Evolutionary conservation across 257 asterid genomes (phyloP), one percentile per base, ranked within the genome.

Genomic region (Osmanthus fragrans): DNA sequence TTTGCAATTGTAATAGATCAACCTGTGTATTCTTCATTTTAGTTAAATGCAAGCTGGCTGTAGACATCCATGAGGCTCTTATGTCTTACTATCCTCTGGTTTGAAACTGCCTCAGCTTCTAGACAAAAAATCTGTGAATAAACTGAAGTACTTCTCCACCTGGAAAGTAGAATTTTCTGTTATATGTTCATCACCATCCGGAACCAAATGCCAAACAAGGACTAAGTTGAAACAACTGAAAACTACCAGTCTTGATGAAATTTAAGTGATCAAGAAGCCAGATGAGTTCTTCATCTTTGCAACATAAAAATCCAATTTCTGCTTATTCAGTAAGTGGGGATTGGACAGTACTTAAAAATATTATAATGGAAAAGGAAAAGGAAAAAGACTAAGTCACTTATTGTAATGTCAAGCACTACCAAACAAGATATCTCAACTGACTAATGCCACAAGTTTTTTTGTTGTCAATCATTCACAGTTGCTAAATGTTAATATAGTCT

Each of bases 11-110:
- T 30, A 64, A 51, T 72, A 45, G 51, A 36, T 66, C 54, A 72
- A 88, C 88, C 92, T 86, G 83, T 69, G 64, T 3, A 76, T 82
- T 82, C 88, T 76, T 86, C 92, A 88, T 88, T 77, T 84, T 82
- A 88, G 84, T 86, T 86, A 77, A 71, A 69, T 49, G 82, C 74
- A 72, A 76, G 79, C 77, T 68, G 87, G 73, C 69, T 33, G 75
- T 27, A 75, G 47, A 70, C 75, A 82, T 80, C 87, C 92, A 88
- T 86, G 80, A 80, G 77, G 76, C 78, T 84, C 73, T 23, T 73
- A 67, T 56, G 40, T 64, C 82, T 15, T 5, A 73, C 30, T 10
- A 68, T 32, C 63, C 47, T 73, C 72, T 4, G 64, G 82, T 66
- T 79, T 37, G 21, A 42, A 40, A 74, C 34, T 42, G 47, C 47